phyloP scores from a whole-genome alignment of 768 basidiomycete genomes.

The Leccinum incarnatum region DNA sequence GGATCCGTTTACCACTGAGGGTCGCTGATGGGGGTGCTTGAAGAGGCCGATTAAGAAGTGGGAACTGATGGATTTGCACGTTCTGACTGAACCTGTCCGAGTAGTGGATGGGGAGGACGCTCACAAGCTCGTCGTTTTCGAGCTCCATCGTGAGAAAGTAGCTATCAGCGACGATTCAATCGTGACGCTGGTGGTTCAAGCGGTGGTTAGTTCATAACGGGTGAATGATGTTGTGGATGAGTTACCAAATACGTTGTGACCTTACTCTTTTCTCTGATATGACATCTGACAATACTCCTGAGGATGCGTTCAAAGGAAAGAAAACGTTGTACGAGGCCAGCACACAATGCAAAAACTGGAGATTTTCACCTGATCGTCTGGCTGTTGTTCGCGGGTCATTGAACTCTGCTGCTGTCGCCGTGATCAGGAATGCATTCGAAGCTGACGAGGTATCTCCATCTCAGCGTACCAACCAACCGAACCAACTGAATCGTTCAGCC shows the following conservation, averaged over 20 bases:
- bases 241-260: not conserved
- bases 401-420: constrained; percentile 73
- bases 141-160: constrained; percentile 27
- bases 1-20: constrained; percentile 71
- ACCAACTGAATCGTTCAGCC: constrained; percentile 42
- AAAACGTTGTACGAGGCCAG: constrained; percentile 69
- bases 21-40: constrained; percentile 74
- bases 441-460: constrained; percentile 61
- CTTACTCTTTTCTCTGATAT: not conserved
- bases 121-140: constrained; percentile 58
- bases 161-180: not conserved
- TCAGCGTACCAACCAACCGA: not conserved
- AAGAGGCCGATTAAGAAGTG: constrained; percentile 68
- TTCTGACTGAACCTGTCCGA: constrained; percentile 60
- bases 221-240: too few relatives aligned
- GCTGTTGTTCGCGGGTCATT: constrained; percentile 56
- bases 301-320: constrained; percentile 1
- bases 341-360: constrained; percentile 85
- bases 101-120: constrained; percentile 68
- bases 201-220: too few relatives aligned
- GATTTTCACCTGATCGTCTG: constrained; percentile 74
- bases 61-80: constrained; percentile 80
- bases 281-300: not conserved
- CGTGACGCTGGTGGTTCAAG: not conserved
- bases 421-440: constrained; percentile 76